phyloP scores from a whole-genome alignment of 2,329 filamentous ascomycete genomes.

The Neocatenulostroma microsporum region DNA sequence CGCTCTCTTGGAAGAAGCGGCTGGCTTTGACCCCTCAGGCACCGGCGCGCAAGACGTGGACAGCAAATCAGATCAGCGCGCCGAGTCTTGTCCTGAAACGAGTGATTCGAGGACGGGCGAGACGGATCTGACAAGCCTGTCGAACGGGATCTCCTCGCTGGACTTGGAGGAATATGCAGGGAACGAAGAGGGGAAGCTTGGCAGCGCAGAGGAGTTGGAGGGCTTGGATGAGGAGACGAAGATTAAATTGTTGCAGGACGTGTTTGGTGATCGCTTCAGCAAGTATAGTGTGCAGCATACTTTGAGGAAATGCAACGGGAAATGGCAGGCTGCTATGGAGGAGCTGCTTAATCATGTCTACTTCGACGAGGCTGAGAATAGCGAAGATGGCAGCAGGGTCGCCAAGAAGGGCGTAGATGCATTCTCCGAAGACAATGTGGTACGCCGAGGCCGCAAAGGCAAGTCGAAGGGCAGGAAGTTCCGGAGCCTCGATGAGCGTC shows the following conservation, averaged over 20 bases:
- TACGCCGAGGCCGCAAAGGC: conserved; percentile 37
- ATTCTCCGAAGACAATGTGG: conserved; percentile 56
- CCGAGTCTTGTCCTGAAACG: conserved; percentile 31
- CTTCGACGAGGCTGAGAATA: conserved; percentile 58
- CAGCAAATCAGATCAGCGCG: conserved; percentile 12
- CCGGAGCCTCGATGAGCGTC: conserved; percentile 23
- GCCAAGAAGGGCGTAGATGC: conserved; percentile 70
- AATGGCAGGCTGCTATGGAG: conserved; percentile 65
- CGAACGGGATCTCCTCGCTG: conserved; percentile 38
- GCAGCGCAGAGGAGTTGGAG: conserved; percentile 29
- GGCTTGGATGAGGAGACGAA: conserved; percentile 54
- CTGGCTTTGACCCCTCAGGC: conserved; percentile 71
- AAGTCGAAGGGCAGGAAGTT: conserved; percentile 36
- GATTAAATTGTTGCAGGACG: conserved; percentile 53
- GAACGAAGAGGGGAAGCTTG: conserved; percentile 17
- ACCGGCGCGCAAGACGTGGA: conserved; percentile 43
- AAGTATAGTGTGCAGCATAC: conserved; percentile 58
- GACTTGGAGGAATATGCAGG: conserved; percentile 15
- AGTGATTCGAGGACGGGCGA: conserved; percentile 37
- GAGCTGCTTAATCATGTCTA: conserved; percentile 72
- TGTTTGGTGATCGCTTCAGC: conserved; percentile 62
- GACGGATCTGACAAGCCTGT: conserved; percentile 45
- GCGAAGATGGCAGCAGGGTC: conserved; percentile 36
- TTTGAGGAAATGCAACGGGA: conserved; percentile 58
- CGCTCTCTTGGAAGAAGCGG: conserved; percentile 60